Evolutionary conservation across 2,329 filamentous ascomycete species (phyloP).

Genomic region (Diaporthe citri): DNA sequence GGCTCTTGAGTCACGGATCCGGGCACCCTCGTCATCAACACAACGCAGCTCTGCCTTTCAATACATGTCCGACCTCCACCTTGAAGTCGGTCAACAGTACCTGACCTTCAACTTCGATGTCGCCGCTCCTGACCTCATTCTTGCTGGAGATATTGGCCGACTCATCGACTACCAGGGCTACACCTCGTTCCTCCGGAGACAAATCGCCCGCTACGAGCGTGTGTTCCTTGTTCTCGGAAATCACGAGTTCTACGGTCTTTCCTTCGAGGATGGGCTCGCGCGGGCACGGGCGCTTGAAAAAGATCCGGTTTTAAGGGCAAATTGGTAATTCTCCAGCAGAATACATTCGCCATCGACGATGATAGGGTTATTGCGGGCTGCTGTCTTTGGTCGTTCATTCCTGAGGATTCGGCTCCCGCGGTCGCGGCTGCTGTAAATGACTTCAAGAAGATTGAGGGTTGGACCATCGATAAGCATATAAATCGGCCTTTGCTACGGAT

Average conservation of each 20-base stretch:
- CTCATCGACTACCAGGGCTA: conserved; percentile 61
- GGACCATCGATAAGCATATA: conserved; percentile 52
- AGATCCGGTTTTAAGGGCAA: conserved; percentile 54
- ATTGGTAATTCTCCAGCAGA: conserved; percentile 59
- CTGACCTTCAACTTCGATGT: conserved; percentile 55
- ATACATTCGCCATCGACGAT: conserved; percentile 53
- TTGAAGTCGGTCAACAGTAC: conserved; percentile 61
- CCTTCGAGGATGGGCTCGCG: conserved; percentile 53
- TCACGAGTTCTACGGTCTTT: conserved; percentile 65
- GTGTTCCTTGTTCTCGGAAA: conserved; percentile 66
- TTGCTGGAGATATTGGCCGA: conserved; percentile 64
- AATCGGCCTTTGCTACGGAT: conserved; percentile 65
- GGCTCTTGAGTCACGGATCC: neutral
- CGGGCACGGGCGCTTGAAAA: conserved; percentile 52
- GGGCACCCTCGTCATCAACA: neutral
- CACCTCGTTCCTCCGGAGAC: conserved; percentile 60
- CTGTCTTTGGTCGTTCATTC: conserved; percentile 68
- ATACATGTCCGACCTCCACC: conserved; percentile 64
- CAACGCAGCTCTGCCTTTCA: conserved; percentile 46
- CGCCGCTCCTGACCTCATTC: conserved; percentile 57
- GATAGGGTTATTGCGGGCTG: conserved; percentile 66
- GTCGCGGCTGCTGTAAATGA: conserved; percentile 62
- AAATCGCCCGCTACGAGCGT: conserved; percentile 56
- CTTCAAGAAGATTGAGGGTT: conserved; percentile 56
- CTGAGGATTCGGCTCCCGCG: conserved; percentile 51